Percentiles rank a stretch among this genome's conserved stretches.
These are phyloP conservation scores for Grigorovia transvaalensis DNA, from an alignment of 805 yeast species.

Conservation along the genomic window DNA sequence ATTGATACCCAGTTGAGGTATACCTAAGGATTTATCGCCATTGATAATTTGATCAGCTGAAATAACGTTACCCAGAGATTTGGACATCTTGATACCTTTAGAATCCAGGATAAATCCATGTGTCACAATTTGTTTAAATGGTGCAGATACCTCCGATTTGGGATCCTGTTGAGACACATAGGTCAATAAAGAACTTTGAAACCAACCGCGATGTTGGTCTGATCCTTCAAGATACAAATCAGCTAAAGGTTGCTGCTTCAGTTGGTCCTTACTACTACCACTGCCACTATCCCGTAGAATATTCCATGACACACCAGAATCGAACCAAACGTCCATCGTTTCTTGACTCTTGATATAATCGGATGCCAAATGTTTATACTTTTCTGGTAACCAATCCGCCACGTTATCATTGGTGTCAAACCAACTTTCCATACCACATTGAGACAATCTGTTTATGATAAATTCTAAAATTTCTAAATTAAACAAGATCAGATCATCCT, in stretches of 20 bases:
- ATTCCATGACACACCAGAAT: conserved; percentile 88
- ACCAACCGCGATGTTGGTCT: conserved; percentile 99
- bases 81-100: conserved; percentile 84
- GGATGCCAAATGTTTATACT: conserved; percentile 32
- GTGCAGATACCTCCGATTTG: conserved; percentile 34
- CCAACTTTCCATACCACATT: conserved; percentile 72
- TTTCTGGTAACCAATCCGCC: conserved; percentile 62
- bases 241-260: conserved; percentile 34
- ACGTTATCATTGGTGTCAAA: conserved; percentile 43
- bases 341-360: conserved; percentile 61
- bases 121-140: conserved; percentile 68
- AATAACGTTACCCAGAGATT: conserved; percentile 77
- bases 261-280: no score
- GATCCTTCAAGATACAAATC: conserved; percentile 91
- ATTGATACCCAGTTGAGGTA: conserved; percentile 73
- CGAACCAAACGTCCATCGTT: conserved; percentile 99
- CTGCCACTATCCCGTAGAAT: no score
- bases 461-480: conserved; percentile 45
- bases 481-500: conserved; percentile 54
- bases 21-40: conserved; percentile 40
- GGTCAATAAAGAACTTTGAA: conserved; percentile 83
- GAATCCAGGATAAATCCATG: conserved; percentile 92
- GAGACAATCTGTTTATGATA: conserved; percentile 44
- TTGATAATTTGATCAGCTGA: conserved; percentile 57
- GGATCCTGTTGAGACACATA: conserved; percentile 41